These are phyloP conservation scores for Apiospora arundinis DNA, from an alignment of 2,329 filamentous ascomycete genomes.

Conservation along the genomic window DNA sequence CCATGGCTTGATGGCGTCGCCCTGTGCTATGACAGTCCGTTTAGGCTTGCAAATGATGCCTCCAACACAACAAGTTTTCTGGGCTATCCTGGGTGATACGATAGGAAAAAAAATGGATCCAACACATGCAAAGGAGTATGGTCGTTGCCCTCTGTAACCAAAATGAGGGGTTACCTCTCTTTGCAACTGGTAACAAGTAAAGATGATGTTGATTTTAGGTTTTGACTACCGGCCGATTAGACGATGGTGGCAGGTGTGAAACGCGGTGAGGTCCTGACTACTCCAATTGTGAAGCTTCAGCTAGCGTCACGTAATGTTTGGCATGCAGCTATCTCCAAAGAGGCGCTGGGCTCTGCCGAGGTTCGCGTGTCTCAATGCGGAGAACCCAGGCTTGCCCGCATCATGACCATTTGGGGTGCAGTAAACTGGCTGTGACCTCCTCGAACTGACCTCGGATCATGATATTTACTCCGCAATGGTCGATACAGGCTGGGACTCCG, in stretches of 20 bases:
- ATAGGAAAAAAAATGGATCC: too few species aligned
- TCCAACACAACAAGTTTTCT: too few species aligned
- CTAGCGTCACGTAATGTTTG: neutral
- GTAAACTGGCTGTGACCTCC: neutral
- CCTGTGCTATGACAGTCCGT: too few species aligned
- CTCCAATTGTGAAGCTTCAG: neutral
- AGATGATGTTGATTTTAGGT: neutral
- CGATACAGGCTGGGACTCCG: too few species aligned
- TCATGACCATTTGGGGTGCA: neutral
- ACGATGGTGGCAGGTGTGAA: neutral
- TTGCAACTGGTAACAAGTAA: too few species aligned
- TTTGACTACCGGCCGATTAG: neutral
- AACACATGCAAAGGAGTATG: too few species aligned
- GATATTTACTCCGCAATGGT: neutral
- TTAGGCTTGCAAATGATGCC: too few species aligned
- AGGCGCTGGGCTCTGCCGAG: neutral
- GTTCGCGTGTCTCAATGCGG: neutral
- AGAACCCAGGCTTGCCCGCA: constrained; percentile 3
- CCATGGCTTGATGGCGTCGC: too few species aligned
- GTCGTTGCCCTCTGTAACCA: too few species aligned
- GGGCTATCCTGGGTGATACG: too few species aligned
- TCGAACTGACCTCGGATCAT: neutral
- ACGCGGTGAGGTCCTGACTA: neutral
- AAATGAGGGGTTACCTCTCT: too few species aligned
- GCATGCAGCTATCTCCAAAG: neutral